phyloP scores from a whole-genome alignment of 345 rosid species.

The Eucalyptus cloeziana region DNA sequence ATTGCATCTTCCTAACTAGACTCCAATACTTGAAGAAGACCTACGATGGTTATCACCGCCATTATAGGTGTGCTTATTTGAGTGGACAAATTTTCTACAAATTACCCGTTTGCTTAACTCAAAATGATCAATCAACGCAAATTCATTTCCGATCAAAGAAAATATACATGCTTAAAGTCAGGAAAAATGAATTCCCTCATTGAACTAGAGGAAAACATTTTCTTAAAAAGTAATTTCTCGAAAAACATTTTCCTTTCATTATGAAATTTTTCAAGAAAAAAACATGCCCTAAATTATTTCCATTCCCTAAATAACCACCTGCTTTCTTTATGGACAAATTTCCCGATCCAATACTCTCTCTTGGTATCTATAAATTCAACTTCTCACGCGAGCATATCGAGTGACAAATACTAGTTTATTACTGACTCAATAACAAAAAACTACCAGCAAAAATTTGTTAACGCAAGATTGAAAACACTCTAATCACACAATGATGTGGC shows the following conservation, averaged over 20 bases:
- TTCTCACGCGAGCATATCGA: not conserved
- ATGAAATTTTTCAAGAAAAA: not conserved
- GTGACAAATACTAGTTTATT: not conserved
- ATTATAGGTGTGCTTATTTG: not conserved
- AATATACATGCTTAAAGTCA: not conserved
- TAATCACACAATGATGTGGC: not conserved
- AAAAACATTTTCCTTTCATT: too few relatives aligned
- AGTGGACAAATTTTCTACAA: too few relatives aligned
- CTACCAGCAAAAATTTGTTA: not conserved
- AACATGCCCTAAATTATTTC: not conserved
- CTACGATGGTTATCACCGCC: too few relatives aligned
- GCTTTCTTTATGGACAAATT: not conserved
- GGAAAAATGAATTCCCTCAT: not conserved
- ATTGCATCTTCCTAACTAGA: not conserved
- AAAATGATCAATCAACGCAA: too few relatives aligned
- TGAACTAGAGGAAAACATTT: not conserved
- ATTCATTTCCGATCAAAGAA: accelerated
- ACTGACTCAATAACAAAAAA: not conserved
- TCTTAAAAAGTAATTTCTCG: too few relatives aligned
- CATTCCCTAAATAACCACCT: not conserved
- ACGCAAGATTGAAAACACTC: not conserved
- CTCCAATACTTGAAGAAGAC: not conserved
- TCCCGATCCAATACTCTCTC: not conserved
- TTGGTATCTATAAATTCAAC: not conserved
- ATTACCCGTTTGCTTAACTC: too few relatives aligned